Base-by-base conservation (phyloP, 2,329 filamentous ascomycete genomes). In the Colletotrichum sp. region DNA sequence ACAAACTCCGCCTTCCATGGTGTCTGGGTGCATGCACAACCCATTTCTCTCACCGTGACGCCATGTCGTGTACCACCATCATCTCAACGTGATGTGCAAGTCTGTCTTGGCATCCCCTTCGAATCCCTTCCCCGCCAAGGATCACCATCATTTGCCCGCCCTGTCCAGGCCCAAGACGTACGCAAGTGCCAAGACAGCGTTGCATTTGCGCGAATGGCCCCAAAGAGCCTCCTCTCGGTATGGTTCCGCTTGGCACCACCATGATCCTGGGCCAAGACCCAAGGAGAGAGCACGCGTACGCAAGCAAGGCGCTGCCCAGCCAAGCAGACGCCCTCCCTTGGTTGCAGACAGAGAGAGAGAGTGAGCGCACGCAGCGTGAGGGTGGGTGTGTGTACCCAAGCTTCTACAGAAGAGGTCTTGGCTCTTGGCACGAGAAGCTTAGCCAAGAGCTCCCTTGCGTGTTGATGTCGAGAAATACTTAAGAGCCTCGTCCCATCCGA, bases 341-440 rank as follows among this genome's bases (percentile, higher is more conserved):
- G 33, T 29, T 24, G n/a, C 43, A 16, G 58, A 36, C 21, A 33
- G 24, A 24, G 31, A 38, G 51, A 31, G 54, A 31, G 54, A 18
- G 33, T 2, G 24, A 24, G 24, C 36, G 33, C 31, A 33, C 8
- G 9, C 9, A 12, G 21, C 13, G 6, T 31, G 29, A 43, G 31
- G n/a, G 63, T 31, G 62, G n/a, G 63, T 31, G 62, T 21, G 51
- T 15, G 47, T 27, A 34, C 33, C 65, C 54, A 67, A 59, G 65
- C 67, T 70, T 70, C 68, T 33, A 24, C 61, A 34, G 57, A 69
- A 34, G 51, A 29, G 47, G 58, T 31, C 70, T 72, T 72, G 70
- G 70, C 70, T 27, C 66, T 72, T 72, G 66, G 70, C 70, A 63
- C 7, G 29, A 69, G 55, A 71, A 70, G 68, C 67, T 73, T 70